Evolutionary conservation across 164 flowering plant genomes (phyloP), one percentile per base, ranked within the genome.

Genomic region (Kalanchoe fedtschenkoi): DNA sequence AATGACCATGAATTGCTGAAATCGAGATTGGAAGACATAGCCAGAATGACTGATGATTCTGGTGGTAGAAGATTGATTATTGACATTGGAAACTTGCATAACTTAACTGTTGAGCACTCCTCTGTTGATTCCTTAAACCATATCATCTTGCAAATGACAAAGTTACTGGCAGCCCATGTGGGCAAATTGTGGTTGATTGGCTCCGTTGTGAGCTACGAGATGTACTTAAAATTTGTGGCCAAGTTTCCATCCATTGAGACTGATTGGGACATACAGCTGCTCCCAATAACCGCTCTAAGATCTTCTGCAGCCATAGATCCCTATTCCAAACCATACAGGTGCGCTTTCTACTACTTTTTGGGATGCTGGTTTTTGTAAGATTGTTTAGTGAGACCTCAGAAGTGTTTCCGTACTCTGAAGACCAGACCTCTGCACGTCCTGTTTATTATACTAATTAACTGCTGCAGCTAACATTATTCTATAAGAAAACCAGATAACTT

Each of bases 221-320:
- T 67, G 17, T 91, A 84, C 65, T 71, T 74, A 76, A 82, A 79
- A 75, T 80, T 88, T 61, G 57, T 83, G 47, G 69, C 61, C 21
- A 75, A 68, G 53, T 84, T 78, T 74, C 95, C 97, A 0, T 77
- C 85, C 1, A 71, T 80, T 43, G 96, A 87, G 59, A 86, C 84
- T 62, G 97, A 95, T 22, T 88, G 91, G 96, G 89, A 91, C 60
- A 58, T 89, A 69, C 87, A 87, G 70, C 74, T 83, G 70, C 68
- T 95, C 58, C 88, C 89, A 34, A 87, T 91, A 60, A 79, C 87
- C 44, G 85, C 96, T 59, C 57, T 77, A 21, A 77, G 68, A 65
- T 65, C 82, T 58, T 58, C 85, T 14, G 29, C 66, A 67, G 80
- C 77, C 29, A 83, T 83, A 33, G 21, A 58, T 58, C 43, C 79